Percentiles rank a stretch among this genome's conserved stretches.
These are phyloP conservation scores for Trametes punicea DNA, from an alignment of 768 basidiomycete species.

Conservation along the genomic window DNA sequence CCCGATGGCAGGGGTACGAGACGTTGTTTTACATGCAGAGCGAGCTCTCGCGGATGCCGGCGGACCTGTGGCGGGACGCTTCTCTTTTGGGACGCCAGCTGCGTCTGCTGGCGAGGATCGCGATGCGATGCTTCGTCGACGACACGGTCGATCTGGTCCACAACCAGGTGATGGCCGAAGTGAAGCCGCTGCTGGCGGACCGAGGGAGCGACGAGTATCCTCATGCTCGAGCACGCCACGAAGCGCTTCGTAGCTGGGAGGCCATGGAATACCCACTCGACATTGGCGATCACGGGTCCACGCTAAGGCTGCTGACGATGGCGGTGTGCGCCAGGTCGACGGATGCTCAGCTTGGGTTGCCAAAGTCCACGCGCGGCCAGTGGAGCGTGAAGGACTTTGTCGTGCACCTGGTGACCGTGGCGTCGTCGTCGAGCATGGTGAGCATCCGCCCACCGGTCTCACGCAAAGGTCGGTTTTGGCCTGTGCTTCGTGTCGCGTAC, in stretches of 20 bases:
- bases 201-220: not conserved
- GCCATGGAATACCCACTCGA: not conserved
- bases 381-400: conserved; percentile 1
- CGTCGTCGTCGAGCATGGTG: not conserved
- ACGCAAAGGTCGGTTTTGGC: not conserved
- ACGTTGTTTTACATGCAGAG: not conserved
- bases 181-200: not conserved
- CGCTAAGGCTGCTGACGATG: not conserved
- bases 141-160: not conserved
- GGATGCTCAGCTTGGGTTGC: not conserved
- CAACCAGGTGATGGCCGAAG: not conserved
- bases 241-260: not conserved
- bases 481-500: not conserved
- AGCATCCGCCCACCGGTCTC: not conserved
- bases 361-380: not conserved
- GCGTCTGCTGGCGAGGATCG: not conserved
- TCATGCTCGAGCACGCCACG: not conserved
- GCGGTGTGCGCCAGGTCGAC: not conserved
- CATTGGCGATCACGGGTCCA: not conserved
- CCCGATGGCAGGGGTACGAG: not conserved
- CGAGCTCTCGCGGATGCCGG: not conserved
- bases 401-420: not conserved
- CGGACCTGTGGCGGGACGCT: not conserved
- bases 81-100: not conserved
- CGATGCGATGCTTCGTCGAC: not conserved